Conservation (phyloP, 208 protist species). For the Leishmania amazonensis region DNA sequence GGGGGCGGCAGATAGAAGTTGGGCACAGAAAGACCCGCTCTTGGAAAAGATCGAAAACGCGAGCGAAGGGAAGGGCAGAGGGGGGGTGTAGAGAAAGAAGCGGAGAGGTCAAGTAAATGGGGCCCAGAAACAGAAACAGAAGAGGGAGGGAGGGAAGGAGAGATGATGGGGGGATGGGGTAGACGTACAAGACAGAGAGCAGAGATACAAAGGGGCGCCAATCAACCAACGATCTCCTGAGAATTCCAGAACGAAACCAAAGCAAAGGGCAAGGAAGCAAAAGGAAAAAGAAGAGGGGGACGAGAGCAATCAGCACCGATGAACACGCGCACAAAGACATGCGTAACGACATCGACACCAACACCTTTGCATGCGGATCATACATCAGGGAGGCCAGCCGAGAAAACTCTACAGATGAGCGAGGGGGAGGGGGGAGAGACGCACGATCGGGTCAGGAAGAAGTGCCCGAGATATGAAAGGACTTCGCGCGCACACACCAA, state of each 20-base stretch:
- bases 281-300: background rate
- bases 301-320: background rate
- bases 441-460: background rate
- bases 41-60: conserved; percentile 5
- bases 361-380: background rate
- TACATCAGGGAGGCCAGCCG: background rate
- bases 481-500: background rate
- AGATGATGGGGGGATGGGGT: background rate
- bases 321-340: background rate
- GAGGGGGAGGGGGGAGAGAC: background rate
- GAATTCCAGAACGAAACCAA: background rate
- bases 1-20: background rate
- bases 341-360: background rate
- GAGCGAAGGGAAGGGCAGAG: background rate
- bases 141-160: conserved; percentile 7
- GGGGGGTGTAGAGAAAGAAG: conserved; percentile 4
- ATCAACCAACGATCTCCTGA: background rate
- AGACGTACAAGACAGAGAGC: background rate
- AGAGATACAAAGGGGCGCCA: background rate
- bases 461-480: background rate
- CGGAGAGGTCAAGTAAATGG: background rate
- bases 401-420: background rate
- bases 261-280: conserved; percentile 1
- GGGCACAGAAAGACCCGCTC: conserved; percentile 5
- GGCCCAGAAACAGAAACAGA: conserved; percentile 10